Conservation (phyloP, 306 rosid species). For the Neltuma alba region DNA sequence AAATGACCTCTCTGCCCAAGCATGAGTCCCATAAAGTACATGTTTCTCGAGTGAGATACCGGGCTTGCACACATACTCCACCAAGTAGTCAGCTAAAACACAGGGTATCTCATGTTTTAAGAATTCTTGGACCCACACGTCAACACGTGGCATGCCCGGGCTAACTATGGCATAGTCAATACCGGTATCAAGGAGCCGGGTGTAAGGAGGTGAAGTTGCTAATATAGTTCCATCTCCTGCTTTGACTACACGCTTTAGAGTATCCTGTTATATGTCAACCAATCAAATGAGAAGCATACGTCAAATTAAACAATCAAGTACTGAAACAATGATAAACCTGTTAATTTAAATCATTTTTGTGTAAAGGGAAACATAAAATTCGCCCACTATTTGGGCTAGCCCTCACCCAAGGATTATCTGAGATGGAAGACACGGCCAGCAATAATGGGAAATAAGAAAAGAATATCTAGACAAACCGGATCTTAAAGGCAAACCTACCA, state of each 20-base stretch:
- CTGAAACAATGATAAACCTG: not conserved
- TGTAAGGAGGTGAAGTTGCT: constrained; percentile 95
- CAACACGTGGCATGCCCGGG: constrained; percentile 85
- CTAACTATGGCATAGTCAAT: constrained; percentile 78
- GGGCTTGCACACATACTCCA: constrained; percentile 89
- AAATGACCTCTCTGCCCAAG: constrained; percentile 79
- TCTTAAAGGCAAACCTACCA: constrained; percentile 58
- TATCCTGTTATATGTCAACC: constrained; percentile 61
- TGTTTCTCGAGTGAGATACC: constrained; percentile 81
- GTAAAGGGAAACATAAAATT: not conserved
- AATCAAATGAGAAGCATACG: constrained; percentile 10
- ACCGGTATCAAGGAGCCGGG: constrained; percentile 64
- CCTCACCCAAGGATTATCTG: not conserved
- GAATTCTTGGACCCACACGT: constrained; percentile 90
- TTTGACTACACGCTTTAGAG: constrained; percentile 87
- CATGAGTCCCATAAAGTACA: constrained; percentile 64
- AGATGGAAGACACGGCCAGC: constrained; percentile 19
- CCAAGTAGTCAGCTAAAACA: constrained; percentile 86
- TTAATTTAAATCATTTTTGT: not conserved
- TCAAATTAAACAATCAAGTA: constrained; percentile 8
- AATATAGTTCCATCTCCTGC: constrained; percentile 88
- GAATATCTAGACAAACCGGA: not conserved
- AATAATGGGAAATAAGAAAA: constrained; percentile 10
- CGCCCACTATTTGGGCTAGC: constrained; percentile 20
- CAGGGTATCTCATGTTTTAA: constrained; percentile 86